These are phyloP conservation scores for Albizia julibrissin DNA, from an alignment of 306 rosid genomes.

Conservation along the genomic window DNA sequence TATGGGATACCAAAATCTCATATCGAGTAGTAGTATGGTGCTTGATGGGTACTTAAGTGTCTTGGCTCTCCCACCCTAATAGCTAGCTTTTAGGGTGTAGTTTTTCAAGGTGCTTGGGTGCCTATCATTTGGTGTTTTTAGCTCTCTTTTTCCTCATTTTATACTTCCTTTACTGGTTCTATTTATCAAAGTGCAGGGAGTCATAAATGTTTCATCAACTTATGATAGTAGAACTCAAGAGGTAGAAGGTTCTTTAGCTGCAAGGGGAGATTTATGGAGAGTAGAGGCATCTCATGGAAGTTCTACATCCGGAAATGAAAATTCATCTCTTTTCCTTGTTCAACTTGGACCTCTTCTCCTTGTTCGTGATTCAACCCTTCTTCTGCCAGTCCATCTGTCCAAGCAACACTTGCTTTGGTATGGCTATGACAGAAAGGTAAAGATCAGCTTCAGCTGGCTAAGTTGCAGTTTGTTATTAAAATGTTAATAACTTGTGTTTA, in stretches of 20 bases:
- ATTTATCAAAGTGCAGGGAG: conserved; percentile 57
- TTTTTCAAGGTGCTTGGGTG: too few relatives aligned
- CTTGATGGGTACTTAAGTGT: too few relatives aligned
- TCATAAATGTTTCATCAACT: conserved; percentile 71
- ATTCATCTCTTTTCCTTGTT: conserved; percentile 83
- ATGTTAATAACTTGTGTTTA: conserved; percentile 18
- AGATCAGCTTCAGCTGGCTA: conserved; percentile 26
- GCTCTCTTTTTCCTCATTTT: conserved; percentile 7
- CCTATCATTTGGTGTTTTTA: too few relatives aligned
- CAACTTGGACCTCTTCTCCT: conserved; percentile 95
- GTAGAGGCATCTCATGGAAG: conserved; percentile 87
- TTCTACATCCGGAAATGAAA: conserved; percentile 74
- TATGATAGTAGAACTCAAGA: conserved; percentile 88
- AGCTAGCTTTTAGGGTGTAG: too few relatives aligned
- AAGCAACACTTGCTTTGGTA: conserved; percentile 98
- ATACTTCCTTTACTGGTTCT: conserved; percentile 27
- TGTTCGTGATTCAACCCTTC: conserved; percentile 93
- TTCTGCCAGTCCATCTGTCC: conserved; percentile 91
- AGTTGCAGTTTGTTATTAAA: conserved; percentile 6
- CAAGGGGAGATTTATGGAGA: conserved; percentile 98
- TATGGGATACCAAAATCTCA: too few relatives aligned
- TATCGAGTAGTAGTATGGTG: too few relatives aligned
- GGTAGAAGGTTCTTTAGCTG: conserved; percentile 80
- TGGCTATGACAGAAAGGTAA: conserved; percentile 97
- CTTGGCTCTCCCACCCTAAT: too few relatives aligned